Conservation (phyloP, 805 yeast genomes). For the Starmerella stellata region DNA sequence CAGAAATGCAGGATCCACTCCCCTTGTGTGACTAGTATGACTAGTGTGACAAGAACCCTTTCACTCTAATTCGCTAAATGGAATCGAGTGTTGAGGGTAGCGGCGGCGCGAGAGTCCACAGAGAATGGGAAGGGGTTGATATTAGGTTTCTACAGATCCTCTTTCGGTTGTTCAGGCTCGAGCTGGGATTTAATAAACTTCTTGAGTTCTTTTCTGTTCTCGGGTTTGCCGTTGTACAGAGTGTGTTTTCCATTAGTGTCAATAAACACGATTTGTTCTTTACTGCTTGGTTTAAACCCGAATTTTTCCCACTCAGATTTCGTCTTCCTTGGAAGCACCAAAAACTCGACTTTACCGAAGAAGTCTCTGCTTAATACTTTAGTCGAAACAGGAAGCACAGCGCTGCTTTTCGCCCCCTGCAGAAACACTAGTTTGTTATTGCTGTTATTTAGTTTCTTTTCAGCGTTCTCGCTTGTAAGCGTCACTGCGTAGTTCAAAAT, state of each 20-base stretch:
- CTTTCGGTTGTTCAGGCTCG: background rate
- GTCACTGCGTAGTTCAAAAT: slow-evolving; percentile 20
- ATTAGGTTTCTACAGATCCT: background rate
- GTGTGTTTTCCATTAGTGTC: background rate
- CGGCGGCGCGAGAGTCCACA: background rate
- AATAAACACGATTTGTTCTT: background rate
- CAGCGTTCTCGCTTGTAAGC: slow-evolving; percentile 6
- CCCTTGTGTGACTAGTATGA: too few species aligned
- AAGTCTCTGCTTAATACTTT: slow-evolving; percentile 21
- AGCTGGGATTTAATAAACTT: slow-evolving; percentile 18
- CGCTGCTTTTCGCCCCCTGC: background rate
- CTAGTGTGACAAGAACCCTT: too few species aligned
- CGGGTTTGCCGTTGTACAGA: slow-evolving; percentile 20
- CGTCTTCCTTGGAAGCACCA: slow-evolving; percentile 13
- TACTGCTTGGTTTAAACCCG: background rate
- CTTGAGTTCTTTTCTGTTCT: slow-evolving; percentile 15
- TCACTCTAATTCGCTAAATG: too few species aligned
- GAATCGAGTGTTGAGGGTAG: too few species aligned
- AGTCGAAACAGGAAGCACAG: slow-evolving; percentile 16
- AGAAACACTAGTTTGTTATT: background rate
- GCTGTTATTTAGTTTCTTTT: background rate
- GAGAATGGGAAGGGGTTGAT: background rate
- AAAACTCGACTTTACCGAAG: slow-evolving; percentile 19
- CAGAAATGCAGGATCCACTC: too few species aligned
- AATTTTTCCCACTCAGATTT: background rate